Base-by-base conservation (phyloP, 805 yeast species). In the Komagataella pastoris region DNA sequence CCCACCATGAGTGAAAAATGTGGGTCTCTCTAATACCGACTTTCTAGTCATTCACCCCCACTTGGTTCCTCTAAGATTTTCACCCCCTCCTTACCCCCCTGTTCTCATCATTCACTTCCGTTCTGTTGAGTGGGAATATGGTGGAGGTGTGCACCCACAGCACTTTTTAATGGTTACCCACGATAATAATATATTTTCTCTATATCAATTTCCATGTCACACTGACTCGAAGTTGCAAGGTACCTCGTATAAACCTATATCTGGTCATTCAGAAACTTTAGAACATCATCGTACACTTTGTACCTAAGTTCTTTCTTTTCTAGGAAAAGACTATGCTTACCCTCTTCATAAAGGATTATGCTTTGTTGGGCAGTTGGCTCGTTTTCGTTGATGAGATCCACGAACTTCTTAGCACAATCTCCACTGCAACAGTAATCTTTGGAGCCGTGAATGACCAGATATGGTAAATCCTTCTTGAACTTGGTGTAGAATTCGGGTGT, bases 391-490 rank as follows among this genome's bases (percentile, higher is more conserved):
- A 67, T 60, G 17, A 65, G 53, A 0, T 63, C 59, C 48, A 69
- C 59, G 52, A 79, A 80, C 51, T 63, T 57, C 53, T 68, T 61
- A 17, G 82, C 69, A 3, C 75, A 80, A 17, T 69, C 64, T 45
- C 69, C 64, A 61, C 75, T 79, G 61, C 83, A 85, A 57, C 85
- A 73, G 44, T 72, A 65, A 61, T 86, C 95, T n/a, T 64, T 66
- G 7, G 70, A 67, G 30, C 91, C 89, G 61, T 85, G 91, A 47
- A 78, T 57, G 8, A 85, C 65, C 30, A 81, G 61, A 3, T 84
- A 58, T 0, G 86, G 79, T 8, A 73, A 68, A 6, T 69, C 59
- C 5, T 69, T 63, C 47, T 65, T 63, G 51, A 69, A 65, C 47
- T 68, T 63, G 2, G 68, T 56, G 50, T 69, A 72, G 46, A 64